Conservation (phyloP, 176 grass and related monocot species). For the Leersia perrieri region DNA sequence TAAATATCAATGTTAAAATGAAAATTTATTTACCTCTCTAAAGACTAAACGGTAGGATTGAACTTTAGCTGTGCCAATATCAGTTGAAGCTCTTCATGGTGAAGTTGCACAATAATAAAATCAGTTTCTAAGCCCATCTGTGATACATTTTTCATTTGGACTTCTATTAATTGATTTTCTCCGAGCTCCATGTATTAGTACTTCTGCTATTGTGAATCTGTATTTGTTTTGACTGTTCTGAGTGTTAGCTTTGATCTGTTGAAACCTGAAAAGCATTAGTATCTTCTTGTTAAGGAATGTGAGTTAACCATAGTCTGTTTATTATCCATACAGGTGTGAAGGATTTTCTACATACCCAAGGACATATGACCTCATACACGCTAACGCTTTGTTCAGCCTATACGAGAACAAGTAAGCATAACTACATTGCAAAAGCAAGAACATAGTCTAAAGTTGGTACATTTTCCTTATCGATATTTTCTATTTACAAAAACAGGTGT, state of each 20-base stretch:
- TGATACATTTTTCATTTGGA: neutral
- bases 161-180: neutral
- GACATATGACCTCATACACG: conserved; percentile 92
- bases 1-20: neutral
- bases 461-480: conserved; percentile 14
- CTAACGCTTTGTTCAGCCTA: conserved; percentile 65
- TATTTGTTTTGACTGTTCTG: neutral
- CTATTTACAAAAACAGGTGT: conserved; percentile 48
- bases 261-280: neutral
- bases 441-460: neutral
- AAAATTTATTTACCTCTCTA: neutral
- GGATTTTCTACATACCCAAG: conserved; percentile 96
- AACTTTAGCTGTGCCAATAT: neutral
- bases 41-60: neutral
- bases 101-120: neutral
- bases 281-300: neutral
- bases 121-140: neutral
- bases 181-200: neutral
- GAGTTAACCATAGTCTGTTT: conserved; percentile 8
- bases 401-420: conserved; percentile 69
- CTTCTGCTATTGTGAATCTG: neutral
- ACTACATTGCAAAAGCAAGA: neutral
- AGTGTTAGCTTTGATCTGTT: neutral
- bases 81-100: neutral
- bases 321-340: conserved; percentile 70